Evolutionary conservation across 1,284 basidiomycete genomes (phyloP), one percentile per base, ranked within the genome.

Genomic region (Cutaneotrichosporon cyanovorans): DNA sequence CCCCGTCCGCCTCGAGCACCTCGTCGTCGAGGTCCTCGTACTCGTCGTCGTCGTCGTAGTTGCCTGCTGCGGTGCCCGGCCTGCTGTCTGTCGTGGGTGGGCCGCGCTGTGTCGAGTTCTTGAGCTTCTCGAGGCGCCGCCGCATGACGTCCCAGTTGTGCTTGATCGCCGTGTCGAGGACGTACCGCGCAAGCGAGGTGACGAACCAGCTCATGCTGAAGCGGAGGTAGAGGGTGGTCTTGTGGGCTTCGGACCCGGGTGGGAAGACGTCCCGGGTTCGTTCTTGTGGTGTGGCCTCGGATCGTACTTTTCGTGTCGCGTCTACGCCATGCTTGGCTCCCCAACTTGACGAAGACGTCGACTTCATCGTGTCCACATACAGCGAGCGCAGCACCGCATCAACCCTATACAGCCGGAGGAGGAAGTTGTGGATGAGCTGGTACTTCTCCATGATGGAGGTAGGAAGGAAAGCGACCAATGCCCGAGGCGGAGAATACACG

Each of bases 401-500:
- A 23, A 87, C 85, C 74, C 88, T 76, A 56, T 82, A 75, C 21
- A 91, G 72, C 19, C 87, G 78, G 20, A 92, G 73, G 30, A 88
- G 76, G 57, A 89, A 81, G 1, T 83, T 77, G 63, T 89, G 87
- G 46, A 89, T 73, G 22, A 82, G 73, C 57, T 89, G 85, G 62
- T 90, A 91, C 65, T 89, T 90, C n/a, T 78, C 81, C 31, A 89
- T 69, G 31, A 85, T 77, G 2, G 78, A 74, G 0, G 77, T 72
- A 0, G 85, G 80, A 28, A 92, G 81, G 8, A 91, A 63, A 9
- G 81, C 75, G 38, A 81, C 78, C 32, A 91, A 72, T 0, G 85
- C 78, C 19, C 76, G 74, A 1, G 87, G 85, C 12, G 86, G 81
- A 55, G 83, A 83, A 68, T 91, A 92, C 51, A 87, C 81, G 72